Conservation (phyloP, 768 basidiomycete genomes). For the Cystoderma amianthinum region DNA sequence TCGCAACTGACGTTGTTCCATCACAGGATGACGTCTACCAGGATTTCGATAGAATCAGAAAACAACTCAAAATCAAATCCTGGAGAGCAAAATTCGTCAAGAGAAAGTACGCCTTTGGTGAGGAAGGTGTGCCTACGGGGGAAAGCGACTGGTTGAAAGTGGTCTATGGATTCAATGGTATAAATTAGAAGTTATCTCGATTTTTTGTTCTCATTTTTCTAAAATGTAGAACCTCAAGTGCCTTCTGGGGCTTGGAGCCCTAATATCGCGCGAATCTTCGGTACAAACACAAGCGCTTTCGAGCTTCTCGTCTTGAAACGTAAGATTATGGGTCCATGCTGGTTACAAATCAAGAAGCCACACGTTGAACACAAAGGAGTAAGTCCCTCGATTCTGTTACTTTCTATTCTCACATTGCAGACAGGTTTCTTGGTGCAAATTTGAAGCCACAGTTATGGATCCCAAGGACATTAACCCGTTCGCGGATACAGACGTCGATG, state of each 20-base stretch:
- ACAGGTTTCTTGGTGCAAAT: conserved; percentile 95
- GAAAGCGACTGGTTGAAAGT: conserved; percentile 91
- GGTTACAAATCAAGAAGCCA: conserved; percentile 82
- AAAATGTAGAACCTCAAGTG: conserved; percentile 60
- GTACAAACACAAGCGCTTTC: conserved; percentile 88
- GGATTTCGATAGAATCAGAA: conserved; percentile 79
- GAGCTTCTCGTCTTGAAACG: conserved; percentile 91
- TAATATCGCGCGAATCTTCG: conserved; percentile 84
- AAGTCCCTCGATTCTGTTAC: conserved; percentile 16
- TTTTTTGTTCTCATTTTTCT: background rate
- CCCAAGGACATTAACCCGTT: conserved; percentile 89
- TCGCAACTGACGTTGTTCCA: conserved; percentile 74
- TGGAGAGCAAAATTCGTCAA: conserved; percentile 84
- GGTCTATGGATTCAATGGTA: conserved; percentile 84
- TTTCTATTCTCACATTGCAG: conserved; percentile 2
- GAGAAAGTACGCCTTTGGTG: conserved; percentile 89
- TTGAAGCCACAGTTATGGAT: conserved; percentile 77
- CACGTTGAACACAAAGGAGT: conserved; percentile 76
- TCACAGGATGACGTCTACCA: conserved; percentile 63
- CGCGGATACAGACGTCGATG: conserved; percentile 57
- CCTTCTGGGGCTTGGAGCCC: conserved; percentile 69
- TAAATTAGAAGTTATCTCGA: conserved; percentile 11
- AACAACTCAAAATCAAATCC: conserved; percentile 62
- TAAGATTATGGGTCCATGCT: conserved; percentile 99
- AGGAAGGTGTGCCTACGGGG: conserved; percentile 70